Percentiles rank a stretch among this genome's conserved stretches.
phyloP scores from a whole-genome alignment of 331 rosid species.

The Pyracantha coccinea region DNA sequence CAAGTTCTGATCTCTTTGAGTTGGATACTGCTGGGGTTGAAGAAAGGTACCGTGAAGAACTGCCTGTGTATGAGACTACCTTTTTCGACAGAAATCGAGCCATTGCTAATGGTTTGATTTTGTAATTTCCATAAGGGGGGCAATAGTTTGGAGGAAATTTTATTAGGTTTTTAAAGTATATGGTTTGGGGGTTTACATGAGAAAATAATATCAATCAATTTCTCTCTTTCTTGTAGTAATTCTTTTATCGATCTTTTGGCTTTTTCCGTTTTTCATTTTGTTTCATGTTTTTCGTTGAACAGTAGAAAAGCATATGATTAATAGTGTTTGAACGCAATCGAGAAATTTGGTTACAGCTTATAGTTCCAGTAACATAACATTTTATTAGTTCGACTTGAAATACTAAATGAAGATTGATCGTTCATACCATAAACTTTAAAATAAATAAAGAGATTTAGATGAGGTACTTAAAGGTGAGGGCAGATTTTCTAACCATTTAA shows the following conservation, averaged over 20 bases:
- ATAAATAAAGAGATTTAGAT: slow-evolving; percentile 25
- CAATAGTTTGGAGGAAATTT: slow-evolving; percentile 7
- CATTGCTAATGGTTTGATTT: slow-evolving; percentile 62
- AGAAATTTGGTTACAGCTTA: background rate
- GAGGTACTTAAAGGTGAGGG: slow-evolving; percentile 46
- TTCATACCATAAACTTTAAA: background rate
- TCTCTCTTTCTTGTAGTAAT: slow-evolving; percentile 17
- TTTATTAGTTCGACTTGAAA: no score
- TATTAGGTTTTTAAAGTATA: slow-evolving; percentile 19
- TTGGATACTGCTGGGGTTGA: slow-evolving; percentile 88
- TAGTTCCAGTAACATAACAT: background rate
- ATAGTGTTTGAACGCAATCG: background rate
- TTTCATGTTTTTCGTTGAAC: background rate
- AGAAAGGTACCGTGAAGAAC: slow-evolving; percentile 81
- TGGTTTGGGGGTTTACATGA: slow-evolving; percentile 53
- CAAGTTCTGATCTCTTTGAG: slow-evolving; percentile 96
- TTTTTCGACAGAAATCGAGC: slow-evolving; percentile 69
- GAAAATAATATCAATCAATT: slow-evolving; percentile 41
- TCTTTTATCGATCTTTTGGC: background rate
- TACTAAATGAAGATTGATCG: background rate
- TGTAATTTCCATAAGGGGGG: slow-evolving; percentile 42
- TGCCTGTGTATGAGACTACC: slow-evolving; percentile 96
- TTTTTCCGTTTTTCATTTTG: background rate
- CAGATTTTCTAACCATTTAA: slow-evolving; percentile 40
- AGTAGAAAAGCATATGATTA: background rate